Percentiles rank a stretch among this genome's conserved stretches.
These are phyloP conservation scores for Caloboletus firmus DNA, from an alignment of 1,284 basidiomycete species.

Conservation along the genomic window DNA sequence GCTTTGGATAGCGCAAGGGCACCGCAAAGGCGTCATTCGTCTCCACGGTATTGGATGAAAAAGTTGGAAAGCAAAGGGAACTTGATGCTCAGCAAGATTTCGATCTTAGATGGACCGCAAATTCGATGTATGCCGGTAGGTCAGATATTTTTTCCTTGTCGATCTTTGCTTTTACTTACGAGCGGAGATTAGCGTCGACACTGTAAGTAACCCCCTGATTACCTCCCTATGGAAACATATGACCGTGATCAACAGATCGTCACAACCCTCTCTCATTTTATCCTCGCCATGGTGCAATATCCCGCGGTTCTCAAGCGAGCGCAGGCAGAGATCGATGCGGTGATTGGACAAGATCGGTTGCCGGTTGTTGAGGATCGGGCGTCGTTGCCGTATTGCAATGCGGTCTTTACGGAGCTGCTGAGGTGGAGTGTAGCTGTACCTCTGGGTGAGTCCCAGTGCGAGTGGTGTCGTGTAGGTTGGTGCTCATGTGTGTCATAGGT, in stretches of 20 bases:
- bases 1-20: slow-evolving; percentile 47
- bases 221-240: neutral
- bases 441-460: slow-evolving; percentile 39
- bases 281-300: slow-evolving; percentile 58
- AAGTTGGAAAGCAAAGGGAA: slow-evolving; percentile 23
- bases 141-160: neutral
- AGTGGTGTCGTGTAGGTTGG: neutral
- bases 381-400: slow-evolving; percentile 50
- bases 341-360: slow-evolving; percentile 49
- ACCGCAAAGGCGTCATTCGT: slow-evolving; percentile 59
- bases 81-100: slow-evolving; percentile 46
- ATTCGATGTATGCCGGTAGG: slow-evolving; percentile 64
- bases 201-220: slow-evolving; percentile 46
- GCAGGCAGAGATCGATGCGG: slow-evolving; percentile 57
- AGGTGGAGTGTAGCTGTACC: slow-evolving; percentile 56
- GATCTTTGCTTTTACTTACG: neutral
- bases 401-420: slow-evolving; percentile 46
- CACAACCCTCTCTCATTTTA: slow-evolving; percentile 50
- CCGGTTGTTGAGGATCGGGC: slow-evolving; percentile 52
- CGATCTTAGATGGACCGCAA: slow-evolving; percentile 69
- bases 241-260: slow-evolving; percentile 40
- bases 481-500: slow-evolving; percentile 22
- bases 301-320: slow-evolving; percentile 51
- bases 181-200: slow-evolving; percentile 52
- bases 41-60: slow-evolving; percentile 53